Evolutionary conservation across 208 protist genomes (phyloP).

Genomic region (Acanthamoeba sp.): DNA sequence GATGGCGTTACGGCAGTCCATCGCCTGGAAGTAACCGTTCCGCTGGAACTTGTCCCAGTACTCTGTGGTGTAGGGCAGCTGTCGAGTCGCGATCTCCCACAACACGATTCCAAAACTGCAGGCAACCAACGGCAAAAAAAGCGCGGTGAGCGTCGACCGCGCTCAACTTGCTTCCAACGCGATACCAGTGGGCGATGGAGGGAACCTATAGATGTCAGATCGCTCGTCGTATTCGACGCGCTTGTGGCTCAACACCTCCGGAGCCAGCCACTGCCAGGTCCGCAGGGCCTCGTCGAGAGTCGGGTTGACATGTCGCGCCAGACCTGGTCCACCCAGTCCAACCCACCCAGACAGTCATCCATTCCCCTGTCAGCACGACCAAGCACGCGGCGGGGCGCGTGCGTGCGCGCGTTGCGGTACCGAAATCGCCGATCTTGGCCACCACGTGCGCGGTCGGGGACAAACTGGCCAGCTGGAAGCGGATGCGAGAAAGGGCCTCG

Average conservation of each 20-base stretch:
- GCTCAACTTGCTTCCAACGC: neutral
- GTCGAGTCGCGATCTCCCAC: conserved; percentile 27
- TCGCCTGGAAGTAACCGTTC: conserved; percentile 64
- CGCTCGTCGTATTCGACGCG: conserved; percentile 55
- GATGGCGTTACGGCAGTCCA: conserved; percentile 54
- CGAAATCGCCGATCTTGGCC: conserved; percentile 82
- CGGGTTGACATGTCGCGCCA: conserved; percentile 36
- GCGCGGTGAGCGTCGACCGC: neutral
- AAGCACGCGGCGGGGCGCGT: neutral
- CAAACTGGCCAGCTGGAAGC: neutral
- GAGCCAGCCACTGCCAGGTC: conserved; percentile 71
- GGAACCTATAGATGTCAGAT: conserved; percentile 51
- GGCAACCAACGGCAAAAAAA: too few species aligned
- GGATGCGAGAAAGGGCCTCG: neutral
- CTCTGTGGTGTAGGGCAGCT: conserved; percentile 26
- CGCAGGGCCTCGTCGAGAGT: neutral
- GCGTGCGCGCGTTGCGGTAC: neutral
- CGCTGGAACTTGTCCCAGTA: conserved; percentile 54
- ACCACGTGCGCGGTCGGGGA: neutral
- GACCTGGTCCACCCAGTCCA: neutral
- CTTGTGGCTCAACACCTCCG: conserved; percentile 5
- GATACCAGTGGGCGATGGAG: too few species aligned
- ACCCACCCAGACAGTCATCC: too few species aligned
- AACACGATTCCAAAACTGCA: neutral
- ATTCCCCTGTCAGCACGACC: neutral